Evolutionary conservation across 139 green algal genomes (phyloP).

Genomic region (Picochlorum sp.): DNA sequence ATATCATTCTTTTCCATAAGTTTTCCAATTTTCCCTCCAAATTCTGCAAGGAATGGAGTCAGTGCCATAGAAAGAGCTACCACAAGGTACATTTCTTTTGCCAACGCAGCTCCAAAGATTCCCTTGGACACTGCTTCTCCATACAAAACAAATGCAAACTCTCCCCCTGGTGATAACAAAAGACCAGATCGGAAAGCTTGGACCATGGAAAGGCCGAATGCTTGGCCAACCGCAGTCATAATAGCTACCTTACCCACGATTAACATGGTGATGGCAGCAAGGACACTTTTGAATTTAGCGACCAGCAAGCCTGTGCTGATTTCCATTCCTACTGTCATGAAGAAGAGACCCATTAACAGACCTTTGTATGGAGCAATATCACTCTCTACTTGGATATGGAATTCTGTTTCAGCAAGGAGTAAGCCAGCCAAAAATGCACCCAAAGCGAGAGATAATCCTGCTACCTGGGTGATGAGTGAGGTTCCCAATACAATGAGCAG

Average conservation of each 20-base stretch:
- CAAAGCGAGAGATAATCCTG: slow-evolving; percentile 88
- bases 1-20: slow-evolving; percentile 76
- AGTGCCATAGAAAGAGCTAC: slow-evolving; percentile 95
- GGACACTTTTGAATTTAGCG: slow-evolving; percentile 55
- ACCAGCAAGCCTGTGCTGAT: slow-evolving; percentile 62
- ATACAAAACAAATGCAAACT: slow-evolving; percentile 99
- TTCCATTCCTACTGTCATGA: slow-evolving; percentile 97
- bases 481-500: slow-evolving; percentile 72
- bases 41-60: slow-evolving; percentile 84
- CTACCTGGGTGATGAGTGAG: slow-evolving; percentile 65
- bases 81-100: slow-evolving; percentile 87
- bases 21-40: slow-evolving; percentile 66
- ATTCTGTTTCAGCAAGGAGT: slow-evolving; percentile 97
- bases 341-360: slow-evolving; percentile 98
- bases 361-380: slow-evolving; percentile 98
- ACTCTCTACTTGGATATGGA: slow-evolving; percentile 88
- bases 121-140: slow-evolving; percentile 64
- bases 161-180: slow-evolving; percentile 86
- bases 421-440: slow-evolving; percentile 83
- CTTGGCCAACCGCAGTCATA: slow-evolving; percentile 64
- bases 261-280: slow-evolving; percentile 62
- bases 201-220: slow-evolving; percentile 77
- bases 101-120: slow-evolving; percentile 54
- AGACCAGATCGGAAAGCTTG: slow-evolving; percentile 58
- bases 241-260: slow-evolving; percentile 76